phyloP scores from a whole-genome alignment of 2,329 filamentous ascomycete genomes.

The Fusarium sp. region DNA sequence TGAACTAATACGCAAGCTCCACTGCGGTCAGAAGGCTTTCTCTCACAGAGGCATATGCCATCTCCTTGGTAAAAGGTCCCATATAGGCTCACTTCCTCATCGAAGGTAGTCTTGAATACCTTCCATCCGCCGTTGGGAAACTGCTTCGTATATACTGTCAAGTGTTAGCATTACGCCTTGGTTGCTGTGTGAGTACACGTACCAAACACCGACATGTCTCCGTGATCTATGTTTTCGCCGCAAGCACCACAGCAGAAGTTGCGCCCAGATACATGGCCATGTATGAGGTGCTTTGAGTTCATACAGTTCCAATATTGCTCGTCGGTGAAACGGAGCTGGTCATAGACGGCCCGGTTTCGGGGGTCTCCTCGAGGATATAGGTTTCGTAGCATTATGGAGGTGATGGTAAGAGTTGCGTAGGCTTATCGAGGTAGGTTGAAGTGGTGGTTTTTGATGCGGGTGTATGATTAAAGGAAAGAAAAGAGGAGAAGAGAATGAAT shows the following conservation, averaged over 20 bases:
- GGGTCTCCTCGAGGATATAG: too few relatives aligned
- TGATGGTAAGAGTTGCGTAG: too few relatives aligned
- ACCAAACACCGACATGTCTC: not conserved
- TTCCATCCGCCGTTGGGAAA: not conserved
- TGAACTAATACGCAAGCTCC: not conserved
- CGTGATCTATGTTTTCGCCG: not conserved
- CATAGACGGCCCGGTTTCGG: too few relatives aligned
- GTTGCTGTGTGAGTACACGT: not conserved
- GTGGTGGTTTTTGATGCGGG: too few relatives aligned
- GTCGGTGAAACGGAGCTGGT: not conserved
- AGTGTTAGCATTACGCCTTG: not conserved
- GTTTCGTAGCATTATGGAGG: too few relatives aligned
- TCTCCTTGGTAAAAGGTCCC: not conserved
- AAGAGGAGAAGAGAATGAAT: too few relatives aligned
- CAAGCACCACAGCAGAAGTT: not conserved
- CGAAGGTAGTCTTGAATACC: not conserved
- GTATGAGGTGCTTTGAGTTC: not conserved
- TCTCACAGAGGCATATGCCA: not conserved
- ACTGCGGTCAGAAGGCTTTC: not conserved
- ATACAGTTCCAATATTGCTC: not conserved
- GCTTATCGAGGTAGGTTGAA: too few relatives aligned
- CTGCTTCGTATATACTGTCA: not conserved
- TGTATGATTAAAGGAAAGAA: too few relatives aligned
- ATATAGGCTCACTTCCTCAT: not conserved
- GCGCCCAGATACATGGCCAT: not conserved